Conservation (phyloP, 208 protist genomes). For the Wallacemonas sp. region DNA sequence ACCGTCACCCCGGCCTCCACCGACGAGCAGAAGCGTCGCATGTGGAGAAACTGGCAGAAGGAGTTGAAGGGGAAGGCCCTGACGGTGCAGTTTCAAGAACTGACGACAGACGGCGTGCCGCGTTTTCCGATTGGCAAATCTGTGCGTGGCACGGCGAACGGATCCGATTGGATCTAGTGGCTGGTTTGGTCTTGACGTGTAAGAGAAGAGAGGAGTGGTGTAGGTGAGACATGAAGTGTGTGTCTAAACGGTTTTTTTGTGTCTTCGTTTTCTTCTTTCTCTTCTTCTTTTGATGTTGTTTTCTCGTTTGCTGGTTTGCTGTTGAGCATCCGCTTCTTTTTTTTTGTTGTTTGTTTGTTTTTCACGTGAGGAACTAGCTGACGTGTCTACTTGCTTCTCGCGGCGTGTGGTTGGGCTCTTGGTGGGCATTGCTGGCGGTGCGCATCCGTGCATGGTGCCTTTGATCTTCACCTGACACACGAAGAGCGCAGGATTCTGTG, state of each 20-base stretch:
- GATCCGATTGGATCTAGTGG: constrained; percentile 74
- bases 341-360: constrained; percentile 8
- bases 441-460: no score
- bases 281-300: background rate
- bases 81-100: constrained; percentile 88
- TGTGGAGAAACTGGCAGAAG: constrained; percentile 65
- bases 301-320: constrained; percentile 2
- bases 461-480: no score
- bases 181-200: background rate
- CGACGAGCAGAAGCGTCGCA: constrained; percentile 56
- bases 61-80: constrained; percentile 75
- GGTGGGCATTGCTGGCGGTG: no score
- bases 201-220: background rate
- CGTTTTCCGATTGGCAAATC: constrained; percentile 86
- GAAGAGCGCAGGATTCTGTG: no score
- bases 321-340: background rate
- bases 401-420: no score
- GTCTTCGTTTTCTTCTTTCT: constrained; percentile 10
- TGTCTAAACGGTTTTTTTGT: background rate
- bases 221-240: background rate
- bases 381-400: no score
- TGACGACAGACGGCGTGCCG: constrained; percentile 77
- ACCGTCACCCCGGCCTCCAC: constrained; percentile 77
- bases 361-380: background rate
- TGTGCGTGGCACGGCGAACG: constrained; percentile 62